Base-by-base conservation (phyloP, 2,329 filamentous ascomycete species). In the Fusarium mangiferae region DNA sequence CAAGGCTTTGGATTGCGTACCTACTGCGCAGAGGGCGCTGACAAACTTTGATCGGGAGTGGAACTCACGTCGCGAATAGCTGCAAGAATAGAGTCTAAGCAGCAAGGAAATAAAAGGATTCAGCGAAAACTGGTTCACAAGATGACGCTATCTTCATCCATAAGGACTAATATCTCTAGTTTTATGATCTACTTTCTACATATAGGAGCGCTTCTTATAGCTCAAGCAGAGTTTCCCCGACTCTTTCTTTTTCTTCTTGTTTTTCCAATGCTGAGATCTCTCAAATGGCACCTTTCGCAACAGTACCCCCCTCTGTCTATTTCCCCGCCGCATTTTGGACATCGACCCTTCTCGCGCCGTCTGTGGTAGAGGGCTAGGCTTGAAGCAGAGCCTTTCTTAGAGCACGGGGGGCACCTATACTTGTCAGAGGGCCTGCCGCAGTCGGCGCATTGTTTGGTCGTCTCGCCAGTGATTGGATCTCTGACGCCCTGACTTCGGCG, bases 1-100 rank as follows among this genome's bases (percentile, higher is more conserved):
- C 28, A 73, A 74, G 24, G 70, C 72, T 6, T 17, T 74, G 12
- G 72, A 73, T 48, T 51, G 57, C 20, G 70, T 74, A 3, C 72
- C 72, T 28, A 70, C 69, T 1, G 51, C 51, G 7, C 59, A 62
- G 38, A 44, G 51, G 12, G 39, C 59, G 1, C 5, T 62, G 33
- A 58, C 39, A 2, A 58, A 45, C 1, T 62, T 62, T 26, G 59
- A 62, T 15, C 51, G 39, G 15, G 39, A 62, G 7, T 62, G 59
- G 59, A 58, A 55, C n/a, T 55, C 36, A 18, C 58, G 46, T 42
- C 58, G 17, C 7, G 17, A 12, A 15, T 56, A 33, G 18, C 8
- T 24, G 1, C 4, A 4, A 15, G 24, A 7, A 14, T 20, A 33
- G 11, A 33, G 8, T 6, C 10, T 20, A 5, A 2, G 4, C 6